phyloP scores from a whole-genome alignment of 495 filamentous ascomycete genomes.

The Daldinia grandis region DNA sequence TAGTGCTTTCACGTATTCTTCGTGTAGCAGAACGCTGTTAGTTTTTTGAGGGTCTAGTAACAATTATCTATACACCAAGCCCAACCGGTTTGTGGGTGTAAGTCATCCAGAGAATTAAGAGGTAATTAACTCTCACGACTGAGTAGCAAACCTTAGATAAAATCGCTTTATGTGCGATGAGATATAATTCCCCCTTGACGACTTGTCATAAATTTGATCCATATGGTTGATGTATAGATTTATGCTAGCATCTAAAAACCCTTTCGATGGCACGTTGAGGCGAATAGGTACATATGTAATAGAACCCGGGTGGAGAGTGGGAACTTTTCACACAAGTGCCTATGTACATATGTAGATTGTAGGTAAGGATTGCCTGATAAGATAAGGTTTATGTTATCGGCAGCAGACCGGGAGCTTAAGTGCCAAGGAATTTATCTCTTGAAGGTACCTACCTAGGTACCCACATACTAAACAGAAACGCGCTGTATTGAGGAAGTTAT shows the following conservation, averaged over 20 bases:
- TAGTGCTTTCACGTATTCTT: background rate
- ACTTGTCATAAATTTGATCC: background rate
- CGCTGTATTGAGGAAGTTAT: background rate
- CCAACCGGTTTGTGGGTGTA: constrained; percentile 1
- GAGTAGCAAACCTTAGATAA: background rate
- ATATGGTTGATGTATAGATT: constrained; percentile 2
- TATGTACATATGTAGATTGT: background rate
- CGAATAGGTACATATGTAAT: constrained; percentile 8
- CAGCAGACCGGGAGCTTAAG: background rate
- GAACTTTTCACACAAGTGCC: background rate
- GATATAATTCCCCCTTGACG: background rate
- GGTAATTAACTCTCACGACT: constrained; percentile 1
- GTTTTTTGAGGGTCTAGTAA: background rate
- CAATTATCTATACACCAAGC: background rate
- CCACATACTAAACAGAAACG: background rate
- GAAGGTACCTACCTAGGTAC: background rate
- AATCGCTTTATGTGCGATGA: background rate
- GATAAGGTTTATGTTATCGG: constrained; percentile 3
- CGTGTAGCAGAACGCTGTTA: constrained; percentile 1
- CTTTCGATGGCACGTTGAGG: constrained; percentile 22
- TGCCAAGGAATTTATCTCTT: background rate
- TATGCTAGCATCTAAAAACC: constrained; percentile 17
- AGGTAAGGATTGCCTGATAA: background rate
- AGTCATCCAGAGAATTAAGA: background rate
- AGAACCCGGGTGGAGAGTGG: constrained; percentile 12